Evolutionary conservation across 257 asterid genomes (phyloP), one percentile per base, ranked within the genome.

Genomic region (Lithospermum erythrorhizon): DNA sequence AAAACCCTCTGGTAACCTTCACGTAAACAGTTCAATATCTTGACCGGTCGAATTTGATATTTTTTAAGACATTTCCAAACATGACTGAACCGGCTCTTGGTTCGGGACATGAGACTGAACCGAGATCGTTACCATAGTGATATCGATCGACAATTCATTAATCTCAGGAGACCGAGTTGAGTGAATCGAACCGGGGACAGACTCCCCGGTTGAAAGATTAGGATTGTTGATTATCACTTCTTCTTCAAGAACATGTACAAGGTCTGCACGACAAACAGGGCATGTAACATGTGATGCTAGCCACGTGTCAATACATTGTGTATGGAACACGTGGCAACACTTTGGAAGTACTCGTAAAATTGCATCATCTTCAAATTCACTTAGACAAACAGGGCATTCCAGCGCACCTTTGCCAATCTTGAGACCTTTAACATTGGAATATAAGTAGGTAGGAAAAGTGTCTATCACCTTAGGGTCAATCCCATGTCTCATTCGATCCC

Each of bases 261-360:
- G 75, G 57, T 65, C 54, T 0, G 87, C 79, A 10, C 87, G 78
- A 45, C 85, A 82, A 48, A 82, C 85, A 5, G 88, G 88, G 55
- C 88, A 82, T 3, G 85, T 82, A 15, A 79, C 62, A 52, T 76
- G 83, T 24, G 76, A 67, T 48, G 62, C 64, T 1, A 82, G 80
- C 88, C 88, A 82, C 7, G 66, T 49, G 53, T 76, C 85, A 2
- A 82, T 79, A 55, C 88, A 82, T 23, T 61, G 69, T 0, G 76
- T 78, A 18, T 82, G 88, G 59, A 77, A 77, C 7, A 63, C 82
- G 3, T 77, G 82, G 60, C 61, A 67, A 57, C 82, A 77, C 6
- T 57, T 41, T 0, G 82, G 82, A 2, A 77, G 73, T 22, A 77
- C 61, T 41, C 82, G 79, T 53, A 77, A 77, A 17, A 61, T 58